phyloP scores from a whole-genome alignment of 805 yeast species.

The Peterozyma toletana region DNA sequence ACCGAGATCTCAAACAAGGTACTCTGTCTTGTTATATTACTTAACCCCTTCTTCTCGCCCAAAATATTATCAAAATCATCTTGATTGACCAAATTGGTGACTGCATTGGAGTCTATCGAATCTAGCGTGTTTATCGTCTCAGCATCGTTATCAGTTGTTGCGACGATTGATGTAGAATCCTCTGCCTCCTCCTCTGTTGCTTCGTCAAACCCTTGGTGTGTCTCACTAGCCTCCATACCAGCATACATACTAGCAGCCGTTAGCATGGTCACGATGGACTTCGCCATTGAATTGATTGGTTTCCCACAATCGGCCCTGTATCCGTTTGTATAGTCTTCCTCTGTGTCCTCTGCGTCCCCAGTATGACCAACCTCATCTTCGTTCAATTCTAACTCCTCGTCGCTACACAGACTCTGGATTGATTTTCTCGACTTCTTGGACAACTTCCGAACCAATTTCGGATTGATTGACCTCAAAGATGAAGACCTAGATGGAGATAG shows the following conservation, averaged over 20 bases:
- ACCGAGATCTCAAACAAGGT: slow-evolving; percentile 25
- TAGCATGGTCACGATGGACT: slow-evolving; percentile 45
- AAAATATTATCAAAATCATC: not conserved
- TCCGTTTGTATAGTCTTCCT: too few species aligned
- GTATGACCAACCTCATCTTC: too few species aligned
- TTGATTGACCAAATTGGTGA: slow-evolving; percentile 7
- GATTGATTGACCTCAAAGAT: too few species aligned
- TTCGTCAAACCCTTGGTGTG: slow-evolving; percentile 17
- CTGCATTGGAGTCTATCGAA: not conserved
- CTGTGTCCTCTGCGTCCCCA: too few species aligned
- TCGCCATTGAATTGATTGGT: slow-evolving; percentile 33
- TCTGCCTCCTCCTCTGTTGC: slow-evolving; percentile 9
- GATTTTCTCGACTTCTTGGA: too few species aligned
- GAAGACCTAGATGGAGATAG: too few species aligned
- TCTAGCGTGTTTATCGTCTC: slow-evolving; percentile 7
- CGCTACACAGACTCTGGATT: too few species aligned
- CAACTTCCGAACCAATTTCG: too few species aligned
- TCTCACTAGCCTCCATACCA: slow-evolving; percentile 21
- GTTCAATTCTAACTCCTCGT: too few species aligned
- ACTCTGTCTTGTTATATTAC: slow-evolving; percentile 9
- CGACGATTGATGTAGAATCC: not conserved
- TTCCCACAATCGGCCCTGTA: slow-evolving; percentile 4
- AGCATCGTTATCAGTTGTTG: slow-evolving; percentile 5
- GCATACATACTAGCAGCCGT: slow-evolving; percentile 53
- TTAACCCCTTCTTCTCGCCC: not conserved